These are phyloP conservation scores for Lactarius psammicola DNA, from an alignment of 768 basidiomycete genomes.

Conservation along the genomic window DNA sequence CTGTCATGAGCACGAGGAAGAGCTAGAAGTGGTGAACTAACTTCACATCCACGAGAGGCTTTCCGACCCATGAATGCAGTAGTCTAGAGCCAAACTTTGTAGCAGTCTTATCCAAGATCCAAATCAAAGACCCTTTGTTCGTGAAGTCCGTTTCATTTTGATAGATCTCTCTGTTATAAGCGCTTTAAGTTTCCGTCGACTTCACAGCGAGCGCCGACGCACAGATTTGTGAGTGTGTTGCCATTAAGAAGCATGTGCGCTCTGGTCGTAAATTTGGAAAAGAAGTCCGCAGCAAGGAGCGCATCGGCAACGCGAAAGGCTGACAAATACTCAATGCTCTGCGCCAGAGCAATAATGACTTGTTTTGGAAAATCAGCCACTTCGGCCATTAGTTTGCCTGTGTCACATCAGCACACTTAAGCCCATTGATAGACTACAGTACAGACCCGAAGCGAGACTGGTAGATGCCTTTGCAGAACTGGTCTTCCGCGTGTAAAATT, in stretches of 20 bases:
- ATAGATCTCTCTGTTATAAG: conserved; percentile 71
- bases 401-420: conserved; percentile 11
- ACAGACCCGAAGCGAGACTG: conserved; percentile 46
- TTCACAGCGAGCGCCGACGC: conserved; percentile 28
- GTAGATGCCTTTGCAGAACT: conserved; percentile 42
- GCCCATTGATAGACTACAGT: conserved; percentile 5
- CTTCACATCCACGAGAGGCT: conserved; percentile 75
- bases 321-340: conserved; percentile 65
- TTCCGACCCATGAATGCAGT: conserved; percentile 82
- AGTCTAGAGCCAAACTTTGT: conserved; percentile 87
- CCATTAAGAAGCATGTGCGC: conserved; percentile 86
- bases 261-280: conserved; percentile 70
- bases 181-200: not conserved
- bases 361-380: conserved; percentile 65
- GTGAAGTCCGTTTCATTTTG: conserved; percentile 82
- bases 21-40: conserved; percentile 33
- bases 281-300: conserved; percentile 74
- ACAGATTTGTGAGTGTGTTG: conserved; percentile 83
- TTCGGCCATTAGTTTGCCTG: conserved; percentile 62
- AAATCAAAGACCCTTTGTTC: conserved; percentile 72
- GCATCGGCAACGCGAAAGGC: conserved; percentile 77
- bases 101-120: conserved; percentile 81
- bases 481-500: conserved; percentile 61
- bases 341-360: conserved; percentile 71
- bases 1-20: conserved; percentile 1